A percentile compares a stretch with the other conserved stretches of the same genome.
These are phyloP conservation scores for Globomyces pollinis-pini DNA, from an alignment of 192 early-diverging fungal genomes.

Conservation along the genomic window DNA sequence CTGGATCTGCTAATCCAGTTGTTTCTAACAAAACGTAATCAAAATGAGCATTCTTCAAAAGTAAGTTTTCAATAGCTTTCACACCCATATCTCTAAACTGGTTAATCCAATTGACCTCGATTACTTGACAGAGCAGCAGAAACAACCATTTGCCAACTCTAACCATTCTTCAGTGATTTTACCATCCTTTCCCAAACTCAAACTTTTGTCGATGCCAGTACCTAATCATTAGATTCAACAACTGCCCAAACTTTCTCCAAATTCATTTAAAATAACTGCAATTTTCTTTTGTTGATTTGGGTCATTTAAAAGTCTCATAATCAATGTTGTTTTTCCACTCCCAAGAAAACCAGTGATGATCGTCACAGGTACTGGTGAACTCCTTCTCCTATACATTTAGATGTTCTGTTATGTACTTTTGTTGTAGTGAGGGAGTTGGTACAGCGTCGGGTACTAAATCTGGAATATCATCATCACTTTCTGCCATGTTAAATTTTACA, in stretches of 20 bases:
- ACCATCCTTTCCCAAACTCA: constrained; percentile 75
- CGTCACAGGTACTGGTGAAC: constrained; percentile 43
- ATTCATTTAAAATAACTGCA: constrained; percentile 98
- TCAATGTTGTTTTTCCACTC: constrained; percentile 85
- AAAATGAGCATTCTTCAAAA: constrained; percentile 86
- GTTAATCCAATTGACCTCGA: too few species aligned
- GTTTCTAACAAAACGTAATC: constrained; percentile 97
- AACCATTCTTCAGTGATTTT: constrained; percentile 92
- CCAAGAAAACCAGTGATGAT: constrained; percentile 60
- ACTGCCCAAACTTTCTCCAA: constrained; percentile 89
- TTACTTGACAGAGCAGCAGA: constrained; percentile 96
- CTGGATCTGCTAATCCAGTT: constrained; percentile 72
- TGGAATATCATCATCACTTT: constrained; percentile 4
- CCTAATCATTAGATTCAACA: constrained; percentile 25
- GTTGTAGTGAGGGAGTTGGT: too few species aligned
- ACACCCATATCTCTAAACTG: constrained; percentile 80
- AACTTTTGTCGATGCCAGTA: constrained; percentile 90
- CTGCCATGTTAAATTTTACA: too few species aligned
- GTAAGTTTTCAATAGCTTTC: constrained; percentile 85
- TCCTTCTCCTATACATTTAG: not conserved
- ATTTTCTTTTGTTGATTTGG: constrained; percentile 83
- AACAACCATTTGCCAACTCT: constrained; percentile 92
- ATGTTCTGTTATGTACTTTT: not conserved
- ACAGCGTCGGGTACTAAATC: not conserved
- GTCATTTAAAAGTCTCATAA: constrained; percentile 53